phyloP scores from a whole-genome alignment of 768 basidiomycete genomes.

The Lactifluus rugatus region DNA sequence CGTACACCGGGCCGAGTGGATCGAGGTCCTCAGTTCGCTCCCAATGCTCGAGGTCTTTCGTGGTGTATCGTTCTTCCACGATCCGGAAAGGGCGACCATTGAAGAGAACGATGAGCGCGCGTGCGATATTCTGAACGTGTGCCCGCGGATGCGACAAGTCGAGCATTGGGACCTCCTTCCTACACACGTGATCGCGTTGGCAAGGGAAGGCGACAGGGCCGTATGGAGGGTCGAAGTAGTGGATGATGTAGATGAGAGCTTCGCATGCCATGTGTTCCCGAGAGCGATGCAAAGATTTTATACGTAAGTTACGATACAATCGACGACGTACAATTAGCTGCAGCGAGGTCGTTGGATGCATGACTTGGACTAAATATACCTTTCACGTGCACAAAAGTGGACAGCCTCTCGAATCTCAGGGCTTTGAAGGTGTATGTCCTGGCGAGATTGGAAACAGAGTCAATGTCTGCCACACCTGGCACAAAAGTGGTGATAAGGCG shows the following conservation, averaged over 20 bases:
- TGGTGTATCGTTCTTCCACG: not conserved
- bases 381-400: no score
- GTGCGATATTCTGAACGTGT: not conserved
- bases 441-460: no score
- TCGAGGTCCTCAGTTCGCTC: not conserved
- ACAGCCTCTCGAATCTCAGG: no score
- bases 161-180: constrained; percentile 4
- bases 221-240: not conserved
- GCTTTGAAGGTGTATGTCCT: no score
- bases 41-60: not conserved
- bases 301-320: no score
- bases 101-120: not conserved
- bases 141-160: not conserved
- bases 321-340: no score
- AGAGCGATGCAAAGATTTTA: not conserved
- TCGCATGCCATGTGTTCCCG: not conserved
- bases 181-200: not conserved
- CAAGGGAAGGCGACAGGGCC: not conserved
- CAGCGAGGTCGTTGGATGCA: no score
- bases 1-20: not conserved
- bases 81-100: not conserved
- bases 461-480: no score
- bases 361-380: no score
- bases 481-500: no score
- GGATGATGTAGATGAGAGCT: not conserved